Evolutionary conservation across 1,284 basidiomycete species (phyloP).

Genomic region (Fistulina hepatica): DNA sequence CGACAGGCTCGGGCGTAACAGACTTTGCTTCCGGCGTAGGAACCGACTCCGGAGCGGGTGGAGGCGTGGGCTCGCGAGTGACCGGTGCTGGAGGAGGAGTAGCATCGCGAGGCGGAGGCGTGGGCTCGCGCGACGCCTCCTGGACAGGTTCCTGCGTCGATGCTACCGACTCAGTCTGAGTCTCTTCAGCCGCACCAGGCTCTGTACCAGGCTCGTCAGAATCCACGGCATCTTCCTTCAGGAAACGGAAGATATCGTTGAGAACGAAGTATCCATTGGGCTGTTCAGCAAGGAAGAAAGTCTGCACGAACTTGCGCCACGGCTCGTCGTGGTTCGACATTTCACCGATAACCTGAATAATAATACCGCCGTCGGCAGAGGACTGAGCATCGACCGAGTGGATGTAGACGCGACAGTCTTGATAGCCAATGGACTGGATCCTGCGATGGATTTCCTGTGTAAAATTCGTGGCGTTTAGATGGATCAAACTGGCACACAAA

Average conservation of each 20-base stretch:
- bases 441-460: conserved; percentile 92
- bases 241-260: conserved; percentile 99
- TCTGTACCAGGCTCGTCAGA: conserved; percentile 48
- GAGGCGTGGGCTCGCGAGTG: conserved; percentile 27
- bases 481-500: conserved; percentile 5
- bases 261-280: conserved; percentile 99
- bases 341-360: conserved; percentile 98
- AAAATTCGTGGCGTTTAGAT: conserved; percentile 3
- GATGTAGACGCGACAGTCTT: conserved; percentile 97
- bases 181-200: conserved; percentile 16
- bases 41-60: conserved; percentile 17
- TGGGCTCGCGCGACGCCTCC: conserved; percentile 26
- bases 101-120: conserved; percentile 23
- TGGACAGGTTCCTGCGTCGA: conserved; percentile 20
- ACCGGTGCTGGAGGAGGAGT: conserved; percentile 26
- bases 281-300: conserved; percentile 99
- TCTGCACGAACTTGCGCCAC: conserved; percentile 99
- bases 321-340: conserved; percentile 87
- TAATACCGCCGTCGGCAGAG: conserved; percentile 90
- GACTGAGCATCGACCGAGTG: conserved; percentile 91
- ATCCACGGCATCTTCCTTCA: conserved; percentile 90
- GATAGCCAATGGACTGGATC: conserved; percentile 87
- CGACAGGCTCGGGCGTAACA: conserved; percentile 12
- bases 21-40: conserved; percentile 29
- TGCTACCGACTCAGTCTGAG: conserved; percentile 22